Percentiles rank a stretch among this genome's conserved stretches.
Conservation (phyloP, 495 filamentous ascomycete species). For the Xylaria curta region DNA sequence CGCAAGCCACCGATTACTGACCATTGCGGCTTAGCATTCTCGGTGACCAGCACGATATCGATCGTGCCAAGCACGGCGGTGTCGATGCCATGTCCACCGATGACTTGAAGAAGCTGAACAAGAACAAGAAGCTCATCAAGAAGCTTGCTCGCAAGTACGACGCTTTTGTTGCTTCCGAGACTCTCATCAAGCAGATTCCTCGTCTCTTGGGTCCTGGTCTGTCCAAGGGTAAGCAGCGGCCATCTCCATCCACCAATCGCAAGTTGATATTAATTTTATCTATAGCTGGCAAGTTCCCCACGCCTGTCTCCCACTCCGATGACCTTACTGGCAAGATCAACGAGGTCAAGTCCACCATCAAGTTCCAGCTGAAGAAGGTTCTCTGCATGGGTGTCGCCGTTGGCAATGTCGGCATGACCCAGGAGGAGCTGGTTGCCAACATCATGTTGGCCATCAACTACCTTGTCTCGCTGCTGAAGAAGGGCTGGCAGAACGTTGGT, state of each 20-base stretch:
- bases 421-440: slow-evolving; percentile 95
- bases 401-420: slow-evolving; percentile 95
- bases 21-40: slow-evolving; percentile 67
- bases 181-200: slow-evolving; percentile 98
- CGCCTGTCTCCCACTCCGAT: slow-evolving; percentile 93
- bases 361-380: slow-evolving; percentile 99
- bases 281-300: slow-evolving; percentile 97
- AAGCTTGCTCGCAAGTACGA: slow-evolving; percentile 99
- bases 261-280: slow-evolving; percentile 28
- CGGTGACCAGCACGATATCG: slow-evolving; percentile 99
- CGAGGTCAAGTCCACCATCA: slow-evolving; percentile 99
- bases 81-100: slow-evolving; percentile 97
- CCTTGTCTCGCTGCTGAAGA: slow-evolving; percentile 97
- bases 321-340: slow-evolving; percentile 91
- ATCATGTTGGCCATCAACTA: slow-evolving; percentile 99
- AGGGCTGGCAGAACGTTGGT: slow-evolving; percentile 99
- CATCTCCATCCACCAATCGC: not conserved
- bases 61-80: slow-evolving; percentile 97
- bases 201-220: slow-evolving; percentile 98
- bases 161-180: slow-evolving; percentile 95
- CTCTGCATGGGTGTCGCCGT: slow-evolving; percentile 99
- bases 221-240: slow-evolving; percentile 77
- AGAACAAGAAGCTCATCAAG: slow-evolving; percentile 99
- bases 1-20: slow-evolving; percentile 38
- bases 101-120: slow-evolving; percentile 99